phyloP scores from a whole-genome alignment of 768 basidiomycete species.

The Porphyrellus cyaneotinctus region DNA sequence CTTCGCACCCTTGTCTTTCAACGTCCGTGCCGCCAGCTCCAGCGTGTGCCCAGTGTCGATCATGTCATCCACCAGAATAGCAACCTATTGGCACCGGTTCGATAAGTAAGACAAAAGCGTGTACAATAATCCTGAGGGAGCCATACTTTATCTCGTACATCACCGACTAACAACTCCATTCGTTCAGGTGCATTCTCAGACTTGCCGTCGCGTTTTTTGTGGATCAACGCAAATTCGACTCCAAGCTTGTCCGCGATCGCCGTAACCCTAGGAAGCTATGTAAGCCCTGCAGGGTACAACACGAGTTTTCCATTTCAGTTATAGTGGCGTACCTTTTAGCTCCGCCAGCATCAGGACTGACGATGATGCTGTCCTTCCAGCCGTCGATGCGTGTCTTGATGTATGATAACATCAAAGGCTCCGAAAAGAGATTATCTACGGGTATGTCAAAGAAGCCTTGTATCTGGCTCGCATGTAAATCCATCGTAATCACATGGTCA shows the following conservation, averaged over 20 bases:
- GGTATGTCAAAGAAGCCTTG: conserved; percentile 99
- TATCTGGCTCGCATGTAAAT: conserved; percentile 95
- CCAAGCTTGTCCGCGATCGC: conserved; percentile 94
- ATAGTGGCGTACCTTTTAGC: conserved; percentile 82
- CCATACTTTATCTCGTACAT: conserved; percentile 80
- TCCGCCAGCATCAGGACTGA: conserved; percentile 96
- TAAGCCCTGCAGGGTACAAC: conserved; percentile 1
- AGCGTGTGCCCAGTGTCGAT: conserved; percentile 94
- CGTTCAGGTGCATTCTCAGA: conserved; percentile 61
- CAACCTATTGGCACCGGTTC: conserved; percentile 48
- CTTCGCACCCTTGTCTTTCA: conserved; percentile 86
- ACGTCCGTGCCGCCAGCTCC: conserved; percentile 74
- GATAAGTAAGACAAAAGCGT: conserved; percentile 8
- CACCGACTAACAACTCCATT: conserved; percentile 94
- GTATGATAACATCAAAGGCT: conserved; percentile 91
- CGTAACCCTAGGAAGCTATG: conserved; percentile 62
- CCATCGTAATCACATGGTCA: conserved; percentile 99
- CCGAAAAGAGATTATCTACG: conserved; percentile 95
- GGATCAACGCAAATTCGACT: conserved; percentile 93
- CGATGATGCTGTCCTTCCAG: conserved; percentile 88
- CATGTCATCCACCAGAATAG: conserved; percentile 98
- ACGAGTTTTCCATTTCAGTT: background rate
- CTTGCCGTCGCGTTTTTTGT: conserved; percentile 79
- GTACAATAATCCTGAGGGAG: background rate
- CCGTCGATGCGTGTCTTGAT: conserved; percentile 81